A percentile compares a stretch with the other conserved stretches of the same genome.
Conservation (phyloP, 2,329 filamentous ascomycete genomes). For the Verticillium isaacii region DNA sequence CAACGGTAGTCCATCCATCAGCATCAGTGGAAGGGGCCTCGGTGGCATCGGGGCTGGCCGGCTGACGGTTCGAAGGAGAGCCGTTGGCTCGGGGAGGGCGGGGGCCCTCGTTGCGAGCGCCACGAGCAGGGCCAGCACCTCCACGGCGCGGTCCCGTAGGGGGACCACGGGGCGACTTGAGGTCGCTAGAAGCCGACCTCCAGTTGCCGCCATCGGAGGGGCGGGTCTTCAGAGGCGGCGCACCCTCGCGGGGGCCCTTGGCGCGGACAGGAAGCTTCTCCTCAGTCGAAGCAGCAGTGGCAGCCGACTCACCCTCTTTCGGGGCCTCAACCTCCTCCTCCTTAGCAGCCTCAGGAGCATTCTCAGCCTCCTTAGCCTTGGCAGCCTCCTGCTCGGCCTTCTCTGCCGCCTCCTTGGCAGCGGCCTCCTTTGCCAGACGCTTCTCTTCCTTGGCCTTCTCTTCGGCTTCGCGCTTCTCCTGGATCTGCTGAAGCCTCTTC, state of each 20-base stretch:
- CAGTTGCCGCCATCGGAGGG: slow-evolving; percentile 56
- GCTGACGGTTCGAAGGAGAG: slow-evolving; percentile 28
- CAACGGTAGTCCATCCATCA: slow-evolving; percentile 62
- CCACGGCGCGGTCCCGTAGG: slow-evolving; percentile 37
- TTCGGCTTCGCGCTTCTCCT: slow-evolving; percentile 81
- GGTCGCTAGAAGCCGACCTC: slow-evolving; percentile 47
- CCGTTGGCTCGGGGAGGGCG: slow-evolving; percentile 47
- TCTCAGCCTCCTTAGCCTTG: slow-evolving; percentile 20
- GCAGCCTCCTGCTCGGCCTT: slow-evolving; percentile 29
- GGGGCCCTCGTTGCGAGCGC: slow-evolving; percentile 38
- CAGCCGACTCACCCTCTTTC: slow-evolving; percentile 19
- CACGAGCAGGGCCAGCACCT: slow-evolving; percentile 32
- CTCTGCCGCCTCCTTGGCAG: slow-evolving; percentile 52
- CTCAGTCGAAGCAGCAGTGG: slow-evolving; percentile 31
- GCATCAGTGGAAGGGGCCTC: slow-evolving; percentile 41
- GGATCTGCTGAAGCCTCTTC: slow-evolving; percentile 68
- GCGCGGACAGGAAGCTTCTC: slow-evolving; percentile 39
- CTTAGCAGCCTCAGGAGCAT: slow-evolving; percentile 19
- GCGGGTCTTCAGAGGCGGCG: slow-evolving; percentile 46
- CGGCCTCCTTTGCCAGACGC: slow-evolving; percentile 59
- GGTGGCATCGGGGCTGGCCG: slow-evolving; percentile 28
- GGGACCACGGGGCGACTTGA: slow-evolving; percentile 40
- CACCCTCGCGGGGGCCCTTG: slow-evolving; percentile 33
- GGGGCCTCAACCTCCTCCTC: slow-evolving; percentile 25
- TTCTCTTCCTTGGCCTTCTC: slow-evolving; percentile 79